Base-by-base conservation (phyloP, 306 rosid genomes). In the Prinsepia uniflora region DNA sequence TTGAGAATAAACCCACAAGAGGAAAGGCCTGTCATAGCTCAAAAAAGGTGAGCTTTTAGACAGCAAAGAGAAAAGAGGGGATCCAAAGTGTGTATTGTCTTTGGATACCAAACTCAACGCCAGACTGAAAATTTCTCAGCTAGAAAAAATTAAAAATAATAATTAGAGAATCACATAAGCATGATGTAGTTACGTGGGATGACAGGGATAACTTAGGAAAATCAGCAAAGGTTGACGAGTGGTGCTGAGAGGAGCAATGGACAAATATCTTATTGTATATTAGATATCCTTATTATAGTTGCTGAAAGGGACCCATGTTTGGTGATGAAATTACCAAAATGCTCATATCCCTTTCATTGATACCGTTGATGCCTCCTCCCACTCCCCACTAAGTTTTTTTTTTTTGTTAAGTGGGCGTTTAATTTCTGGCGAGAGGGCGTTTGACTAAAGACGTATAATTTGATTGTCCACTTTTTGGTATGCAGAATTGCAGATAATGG, bases 41-140 rank as follows among this genome's bases (percentile, higher is more conserved):
- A 47, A 71, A 72, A 89, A 84, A 80, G 40, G 34, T 47, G 77
- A 81, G 68, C 84, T 73, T 49, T 79, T 64, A 72, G 61, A 47
- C 24, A 10, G 44, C 24, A 56, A 72, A 63, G 9, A 47, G 67
- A 68, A 72, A 70, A 73, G 65, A 62, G 54, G 67, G 81, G 65
- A 80, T 82, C 87, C 87, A 75, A 86, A 65, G 86, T 70, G 52
- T 67, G 68, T 2, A 52, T 62, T 24, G 54, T 59, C 84, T 72
- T 78, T 13, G 86, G 83, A 80, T 80, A 43, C 86, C 86, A 70
- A 72, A 30, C 75, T 65, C 75, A 83, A 52, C 66, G 62, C 53
- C 36, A 30, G 59, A 63, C 54, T 22, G 47, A 17, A 60, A 43
- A 20, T 40, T 54, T 36, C 10, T 8, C 34, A 7, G 53, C 22